Evolutionary conservation across 768 basidiomycete species (phyloP).

Genomic region (Boletus rufocinnamomeus): DNA sequence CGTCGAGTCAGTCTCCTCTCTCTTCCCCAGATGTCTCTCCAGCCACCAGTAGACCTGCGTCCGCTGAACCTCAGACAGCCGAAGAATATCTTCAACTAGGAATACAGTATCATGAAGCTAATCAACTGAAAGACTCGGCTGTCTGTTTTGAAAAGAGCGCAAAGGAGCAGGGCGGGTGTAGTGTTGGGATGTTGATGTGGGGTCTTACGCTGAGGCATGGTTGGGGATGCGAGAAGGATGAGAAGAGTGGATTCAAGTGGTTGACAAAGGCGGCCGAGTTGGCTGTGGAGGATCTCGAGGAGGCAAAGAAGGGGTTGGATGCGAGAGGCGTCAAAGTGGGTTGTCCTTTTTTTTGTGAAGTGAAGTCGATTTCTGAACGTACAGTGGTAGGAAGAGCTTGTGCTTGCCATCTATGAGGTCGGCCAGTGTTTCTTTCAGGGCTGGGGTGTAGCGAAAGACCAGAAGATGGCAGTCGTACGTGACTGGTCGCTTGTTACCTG

Average conservation of each 20-base stretch:
- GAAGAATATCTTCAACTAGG: conserved; percentile 75
- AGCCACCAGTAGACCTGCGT: conserved; percentile 17
- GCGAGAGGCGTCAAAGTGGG: conserved; percentile 54
- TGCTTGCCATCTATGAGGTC: conserved; percentile 89
- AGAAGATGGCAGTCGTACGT: conserved; percentile 86
- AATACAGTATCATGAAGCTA: conserved; percentile 76
- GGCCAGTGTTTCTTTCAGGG: conserved; percentile 93
- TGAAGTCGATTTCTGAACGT: not conserved
- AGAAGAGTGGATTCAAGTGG: conserved; percentile 80
- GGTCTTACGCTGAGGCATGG: conserved; percentile 83
- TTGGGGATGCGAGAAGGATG: conserved; percentile 84
- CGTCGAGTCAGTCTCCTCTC: conserved; percentile 22
- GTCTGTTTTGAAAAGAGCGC: conserved; percentile 76
- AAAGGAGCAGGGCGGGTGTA: conserved; percentile 73
- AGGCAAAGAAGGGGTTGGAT: conserved; percentile 55
- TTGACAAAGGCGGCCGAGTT: conserved; percentile 77
- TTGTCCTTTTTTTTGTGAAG: not conserved
- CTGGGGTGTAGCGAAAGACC: conserved; percentile 86
- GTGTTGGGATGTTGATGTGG: conserved; percentile 93
- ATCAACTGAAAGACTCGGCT: conserved; percentile 68
- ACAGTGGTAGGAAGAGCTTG: conserved; percentile 63
- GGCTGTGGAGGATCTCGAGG: conserved; percentile 76
- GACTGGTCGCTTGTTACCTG: not conserved
- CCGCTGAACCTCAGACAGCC: conserved; percentile 42
- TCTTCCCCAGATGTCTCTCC: conserved; percentile 20